These are phyloP conservation scores for Eruca vesicaria DNA, from an alignment of 441 rosid genomes.

Conservation along the genomic window DNA sequence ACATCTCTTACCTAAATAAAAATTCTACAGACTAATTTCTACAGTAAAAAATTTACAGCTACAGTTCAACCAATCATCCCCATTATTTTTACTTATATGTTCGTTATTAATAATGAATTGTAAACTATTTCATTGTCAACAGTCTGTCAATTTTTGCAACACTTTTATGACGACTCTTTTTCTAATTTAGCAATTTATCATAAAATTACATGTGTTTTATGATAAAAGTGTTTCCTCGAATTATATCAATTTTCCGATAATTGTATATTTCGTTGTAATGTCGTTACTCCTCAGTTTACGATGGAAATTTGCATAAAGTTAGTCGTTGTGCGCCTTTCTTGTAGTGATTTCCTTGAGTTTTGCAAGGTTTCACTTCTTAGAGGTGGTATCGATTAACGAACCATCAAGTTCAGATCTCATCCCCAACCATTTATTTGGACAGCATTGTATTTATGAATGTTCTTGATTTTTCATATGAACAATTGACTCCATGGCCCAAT, in stretches of 20 bases:
- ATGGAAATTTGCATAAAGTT: too few relatives aligned
- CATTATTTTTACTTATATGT: background rate
- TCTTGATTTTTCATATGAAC: too few relatives aligned
- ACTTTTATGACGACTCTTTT: background rate
- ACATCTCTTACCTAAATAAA: too few relatives aligned
- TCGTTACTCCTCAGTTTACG: too few relatives aligned
- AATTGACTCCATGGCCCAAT: slow-evolving; percentile 89
- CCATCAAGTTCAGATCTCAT: background rate
- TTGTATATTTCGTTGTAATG: background rate
- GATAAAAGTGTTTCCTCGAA: too few relatives aligned
- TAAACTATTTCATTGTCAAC: background rate
- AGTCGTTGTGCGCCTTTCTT: background rate
- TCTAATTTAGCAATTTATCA: background rate
- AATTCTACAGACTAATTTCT: too few relatives aligned
- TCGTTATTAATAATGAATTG: background rate
- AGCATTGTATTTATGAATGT: background rate
- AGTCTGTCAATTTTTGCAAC: background rate
- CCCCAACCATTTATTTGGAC: background rate
- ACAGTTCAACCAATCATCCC: background rate
- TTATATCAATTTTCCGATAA: background rate
- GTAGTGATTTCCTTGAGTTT: background rate
- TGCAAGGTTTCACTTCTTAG: background rate
- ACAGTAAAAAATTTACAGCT: too few relatives aligned
- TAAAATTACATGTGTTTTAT: background rate
- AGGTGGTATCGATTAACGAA: background rate